Base-by-base conservation (phyloP, 1,139 yeast genomes). In the Geotrichum histeridarum region DNA sequence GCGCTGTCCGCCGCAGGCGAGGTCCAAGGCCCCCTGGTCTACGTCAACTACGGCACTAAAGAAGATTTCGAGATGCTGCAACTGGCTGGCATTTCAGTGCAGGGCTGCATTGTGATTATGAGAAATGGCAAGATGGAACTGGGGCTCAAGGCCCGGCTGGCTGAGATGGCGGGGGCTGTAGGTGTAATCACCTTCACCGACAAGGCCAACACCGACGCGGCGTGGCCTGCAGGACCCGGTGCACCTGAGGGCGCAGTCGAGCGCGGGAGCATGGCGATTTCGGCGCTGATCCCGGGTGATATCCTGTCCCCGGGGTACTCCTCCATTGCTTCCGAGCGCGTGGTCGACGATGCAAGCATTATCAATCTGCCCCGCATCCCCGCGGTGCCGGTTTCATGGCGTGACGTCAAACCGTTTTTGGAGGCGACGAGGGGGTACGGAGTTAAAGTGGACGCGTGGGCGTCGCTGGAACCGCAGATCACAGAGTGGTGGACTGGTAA, bases 281-380 rank as follows among this genome's bases (percentile, higher is more conserved):
- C 85, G 0, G 81, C 87, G 55, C 72, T 74, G 57, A 78, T 80
- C 56, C 82, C 94, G 0, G 98, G 98, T 1, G 95, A 89, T 67
- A 78, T 88, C 2, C 68, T 87, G 32, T 78, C 86, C 1, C 95
- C 95, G 0, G 95, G 94, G 0, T 84, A 87, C 84, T 74, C 84
- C 0, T 73, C 84, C 1, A 71, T 73, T 11, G 59, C 65, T 22
- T 58, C 63, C 11, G 59, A 68, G 22, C 66, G 63, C 36, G 61
- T 66, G 17, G 56, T 68, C 2, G 74, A 71, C 15, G 74, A 81
- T 72, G 71, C 74, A 11, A 73, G 78, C 35, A 80, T 89, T 0
- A 71, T 71, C 14, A 73, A 79, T 45, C 74, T 87, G 2, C 86
- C 95, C 0, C 77, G 80, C 36, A 80, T 91, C 4, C 95, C 96